A percentile compares a stretch with the other conserved stretches of the same genome.
These are phyloP conservation scores for Psilocybe tampanensis DNA, from an alignment of 768 basidiomycete species.

Conservation along the genomic window DNA sequence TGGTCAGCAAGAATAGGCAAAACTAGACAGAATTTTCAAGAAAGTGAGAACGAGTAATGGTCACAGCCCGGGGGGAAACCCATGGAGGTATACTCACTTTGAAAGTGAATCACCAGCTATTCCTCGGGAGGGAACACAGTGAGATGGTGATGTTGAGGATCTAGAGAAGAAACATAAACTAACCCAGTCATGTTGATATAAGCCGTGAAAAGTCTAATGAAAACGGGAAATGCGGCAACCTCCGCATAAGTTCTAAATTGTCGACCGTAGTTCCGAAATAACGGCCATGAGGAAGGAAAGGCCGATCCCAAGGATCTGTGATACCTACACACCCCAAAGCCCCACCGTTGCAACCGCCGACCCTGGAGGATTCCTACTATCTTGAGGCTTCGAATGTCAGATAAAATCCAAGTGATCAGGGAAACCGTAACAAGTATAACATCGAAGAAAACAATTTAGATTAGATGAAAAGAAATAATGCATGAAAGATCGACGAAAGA, in stretches of 20 bases:
- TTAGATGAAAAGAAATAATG: constrained; percentile 8
- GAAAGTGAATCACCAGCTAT: background rate
- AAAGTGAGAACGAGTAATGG: background rate
- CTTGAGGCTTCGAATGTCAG: background rate
- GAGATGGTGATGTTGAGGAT: background rate
- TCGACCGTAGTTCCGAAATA: constrained; percentile 6
- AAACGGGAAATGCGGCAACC: constrained; percentile 12
- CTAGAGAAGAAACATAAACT: background rate
- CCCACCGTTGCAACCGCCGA: background rate
- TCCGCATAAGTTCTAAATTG: constrained; percentile 6
- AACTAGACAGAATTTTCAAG: background rate
- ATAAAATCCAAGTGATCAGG: background rate
- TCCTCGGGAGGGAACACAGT: background rate
- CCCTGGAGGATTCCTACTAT: constrained; percentile 8
- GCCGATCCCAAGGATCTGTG: constrained; percentile 2
- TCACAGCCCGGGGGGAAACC: background rate
- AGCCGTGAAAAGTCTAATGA: constrained; percentile 15
- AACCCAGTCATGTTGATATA: constrained; percentile 5
- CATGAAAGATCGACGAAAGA: constrained; percentile 10
- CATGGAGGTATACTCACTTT: background rate
- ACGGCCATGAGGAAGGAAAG: background rate
- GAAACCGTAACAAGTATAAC: constrained; percentile 1
- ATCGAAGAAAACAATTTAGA: constrained; percentile 4
- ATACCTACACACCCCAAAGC: background rate
- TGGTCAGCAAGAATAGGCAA: background rate